Conservation (phyloP, 176 grass and related monocot species). For the Elaeis guineensis region DNA sequence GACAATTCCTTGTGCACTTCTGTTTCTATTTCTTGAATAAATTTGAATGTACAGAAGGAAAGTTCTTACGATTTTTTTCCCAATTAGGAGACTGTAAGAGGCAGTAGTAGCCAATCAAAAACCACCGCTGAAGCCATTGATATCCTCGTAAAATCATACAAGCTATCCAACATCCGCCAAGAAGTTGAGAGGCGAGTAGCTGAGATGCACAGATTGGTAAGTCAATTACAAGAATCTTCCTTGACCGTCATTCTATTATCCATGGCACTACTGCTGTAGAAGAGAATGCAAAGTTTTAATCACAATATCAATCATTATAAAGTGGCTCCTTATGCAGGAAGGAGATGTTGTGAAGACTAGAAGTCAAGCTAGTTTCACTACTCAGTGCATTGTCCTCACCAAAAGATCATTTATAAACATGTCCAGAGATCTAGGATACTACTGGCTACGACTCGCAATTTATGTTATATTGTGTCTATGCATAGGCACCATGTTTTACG, state of each 20-base stretch:
- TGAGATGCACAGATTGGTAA: slow-evolving; percentile 25
- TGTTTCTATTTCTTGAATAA: too few species aligned
- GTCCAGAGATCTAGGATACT: slow-evolving; percentile 46
- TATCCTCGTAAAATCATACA: slow-evolving; percentile 23
- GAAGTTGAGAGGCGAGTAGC: slow-evolving; percentile 19
- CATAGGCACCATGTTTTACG: slow-evolving; percentile 45
- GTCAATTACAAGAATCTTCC: neutral
- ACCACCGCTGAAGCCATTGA: slow-evolving; percentile 34
- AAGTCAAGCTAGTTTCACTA: slow-evolving; percentile 25
- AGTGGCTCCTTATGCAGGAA: slow-evolving; percentile 7
- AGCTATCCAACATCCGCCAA: slow-evolving; percentile 6
- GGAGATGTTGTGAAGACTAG: slow-evolving; percentile 22
- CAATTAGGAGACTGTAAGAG: slow-evolving; percentile 22
- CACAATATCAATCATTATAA: neutral
- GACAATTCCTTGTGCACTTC: too few species aligned
- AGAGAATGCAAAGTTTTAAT: neutral
- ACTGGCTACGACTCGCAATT: slow-evolving; percentile 48
- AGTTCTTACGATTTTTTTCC: neutral
- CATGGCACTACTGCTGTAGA: neutral
- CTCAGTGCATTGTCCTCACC: slow-evolving; percentile 34
- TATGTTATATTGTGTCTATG: slow-evolving; percentile 28
- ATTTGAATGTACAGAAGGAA: neutral
- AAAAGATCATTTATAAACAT: slow-evolving; percentile 46
- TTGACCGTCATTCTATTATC: neutral
- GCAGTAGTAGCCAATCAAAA: slow-evolving; percentile 12